Percentiles rank a stretch among this genome's conserved stretches.
These are phyloP conservation scores for Trichophyton schoenleinii DNA, from an alignment of 2,329 filamentous ascomycete species.

Conservation along the genomic window DNA sequence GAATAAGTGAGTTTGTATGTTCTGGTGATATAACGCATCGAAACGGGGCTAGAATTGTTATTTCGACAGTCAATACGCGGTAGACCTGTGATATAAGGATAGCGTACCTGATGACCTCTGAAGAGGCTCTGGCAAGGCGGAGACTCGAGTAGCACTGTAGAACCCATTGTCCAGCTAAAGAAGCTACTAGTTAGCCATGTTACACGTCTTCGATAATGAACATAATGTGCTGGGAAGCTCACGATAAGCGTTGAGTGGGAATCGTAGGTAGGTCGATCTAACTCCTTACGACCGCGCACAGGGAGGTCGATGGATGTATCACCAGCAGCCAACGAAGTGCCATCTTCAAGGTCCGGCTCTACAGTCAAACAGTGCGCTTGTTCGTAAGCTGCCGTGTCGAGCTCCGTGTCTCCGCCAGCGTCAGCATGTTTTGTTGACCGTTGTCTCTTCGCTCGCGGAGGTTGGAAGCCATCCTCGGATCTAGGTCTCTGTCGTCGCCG, in stretches of 20 bases:
- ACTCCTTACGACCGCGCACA: neutral
- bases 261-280: neutral
- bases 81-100: conserved; percentile 1
- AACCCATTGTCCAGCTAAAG: conserved; percentile 68
- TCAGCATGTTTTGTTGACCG: conserved; percentile 23
- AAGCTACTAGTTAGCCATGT: conserved; percentile 9
- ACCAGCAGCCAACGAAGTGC: neutral
- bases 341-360: neutral
- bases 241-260: neutral
- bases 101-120: conserved; percentile 52
- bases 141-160: conserved; percentile 74
- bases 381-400: conserved; percentile 15
- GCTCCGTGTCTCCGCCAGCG: conserved; percentile 6
- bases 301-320: conserved; percentile 10
- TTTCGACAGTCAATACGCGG: neutral
- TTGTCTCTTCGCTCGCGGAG: conserved; percentile 36
- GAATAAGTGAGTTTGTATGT: conserved; percentile 61
- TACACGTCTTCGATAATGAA: neutral
- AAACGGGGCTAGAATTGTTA: conserved; percentile 42
- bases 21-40: conserved; percentile 53
- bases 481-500: conserved; percentile 30
- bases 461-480: conserved; percentile 30
- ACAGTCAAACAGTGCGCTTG: conserved; percentile 12
- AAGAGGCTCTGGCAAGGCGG: conserved; percentile 66
- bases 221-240: neutral